Evolutionary conservation across 768 basidiomycete genomes (phyloP).

Genomic region (Hericium rajendrae): DNA sequence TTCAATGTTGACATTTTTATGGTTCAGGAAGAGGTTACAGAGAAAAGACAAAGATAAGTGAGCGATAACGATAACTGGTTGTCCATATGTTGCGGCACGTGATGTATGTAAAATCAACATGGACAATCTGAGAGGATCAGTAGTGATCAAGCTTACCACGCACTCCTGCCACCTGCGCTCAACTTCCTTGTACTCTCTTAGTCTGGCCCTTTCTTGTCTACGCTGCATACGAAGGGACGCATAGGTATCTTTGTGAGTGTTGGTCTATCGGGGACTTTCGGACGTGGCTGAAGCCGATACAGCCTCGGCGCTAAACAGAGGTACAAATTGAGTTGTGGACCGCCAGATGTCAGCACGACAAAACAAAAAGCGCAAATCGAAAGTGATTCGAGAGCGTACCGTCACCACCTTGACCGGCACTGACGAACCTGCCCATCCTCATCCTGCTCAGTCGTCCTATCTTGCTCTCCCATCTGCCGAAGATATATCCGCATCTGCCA

Average conservation of each 20-base stretch:
- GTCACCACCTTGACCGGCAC: constrained; percentile 49
- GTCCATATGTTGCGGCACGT: no score
- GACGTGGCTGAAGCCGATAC: not conserved
- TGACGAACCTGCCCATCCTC: not conserved
- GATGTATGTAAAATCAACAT: no score
- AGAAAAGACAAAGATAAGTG: no score
- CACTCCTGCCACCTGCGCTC: no score
- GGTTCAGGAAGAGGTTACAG: no score
- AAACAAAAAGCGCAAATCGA: constrained; percentile 54
- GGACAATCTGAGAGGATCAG: no score
- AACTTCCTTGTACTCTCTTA: no score
- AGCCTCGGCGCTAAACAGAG: constrained; percentile 4
- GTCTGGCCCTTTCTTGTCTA: no score
- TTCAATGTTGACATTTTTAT: no score
- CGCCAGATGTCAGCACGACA: constrained; percentile 45
- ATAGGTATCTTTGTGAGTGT: not conserved
- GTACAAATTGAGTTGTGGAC: not conserved
- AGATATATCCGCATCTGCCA: not conserved
- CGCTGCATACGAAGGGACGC: no score
- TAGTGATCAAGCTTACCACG: no score
- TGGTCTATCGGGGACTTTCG: not conserved
- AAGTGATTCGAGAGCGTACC: constrained; percentile 53
- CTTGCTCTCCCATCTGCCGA: not conserved
- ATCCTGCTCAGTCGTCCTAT: not conserved
- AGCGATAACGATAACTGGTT: no score